Percentiles rank a stretch among this genome's conserved stretches.
Evolutionary conservation across 2,329 filamentous ascomycete species (phyloP).

Genomic region (Tolypocladium ovalisporum): DNA sequence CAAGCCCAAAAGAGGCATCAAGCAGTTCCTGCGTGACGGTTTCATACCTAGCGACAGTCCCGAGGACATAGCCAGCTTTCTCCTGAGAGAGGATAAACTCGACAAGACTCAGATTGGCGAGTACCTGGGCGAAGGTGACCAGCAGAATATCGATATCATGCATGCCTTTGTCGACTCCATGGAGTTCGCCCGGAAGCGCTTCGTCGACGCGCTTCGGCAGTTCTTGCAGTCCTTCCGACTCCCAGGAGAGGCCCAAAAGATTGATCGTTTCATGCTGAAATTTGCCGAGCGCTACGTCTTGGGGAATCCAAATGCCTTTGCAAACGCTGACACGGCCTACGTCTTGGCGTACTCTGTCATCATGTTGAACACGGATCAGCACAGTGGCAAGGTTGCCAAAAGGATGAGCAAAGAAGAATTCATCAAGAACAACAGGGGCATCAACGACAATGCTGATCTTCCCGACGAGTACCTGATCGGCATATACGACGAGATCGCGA

Average conservation of each 20-base stretch:
- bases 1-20: slow-evolving; percentile 91
- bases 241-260: slow-evolving; percentile 95
- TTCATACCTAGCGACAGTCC: slow-evolving; percentile 76
- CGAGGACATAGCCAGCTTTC: slow-evolving; percentile 73
- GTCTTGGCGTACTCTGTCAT: slow-evolving; percentile 95
- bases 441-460: slow-evolving; percentile 91
- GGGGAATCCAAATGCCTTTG: slow-evolving; percentile 93
- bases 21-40: slow-evolving; percentile 68
- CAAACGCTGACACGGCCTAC: slow-evolving; percentile 95
- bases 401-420: slow-evolving; percentile 97
- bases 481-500: slow-evolving; percentile 87
- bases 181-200: slow-evolving; percentile 85
- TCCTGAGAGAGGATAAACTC: slow-evolving; percentile 69
- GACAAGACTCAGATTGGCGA: slow-evolving; percentile 92
- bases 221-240: slow-evolving; percentile 93
- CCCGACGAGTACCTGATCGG: slow-evolving; percentile 81
- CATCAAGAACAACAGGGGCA: slow-evolving; percentile 97
- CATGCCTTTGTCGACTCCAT: slow-evolving; percentile 93
- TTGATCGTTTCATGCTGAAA: slow-evolving; percentile 98
- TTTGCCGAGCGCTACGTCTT: slow-evolving; percentile 93
- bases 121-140: slow-evolving; percentile 85
- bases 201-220: slow-evolving; percentile 81
- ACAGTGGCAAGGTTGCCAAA: slow-evolving; percentile 72
- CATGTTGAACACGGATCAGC: slow-evolving; percentile 89
- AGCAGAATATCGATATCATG: slow-evolving; percentile 93